phyloP scores from a whole-genome alignment of 441 rosid genomes.

The Pelargonium australe region DNA sequence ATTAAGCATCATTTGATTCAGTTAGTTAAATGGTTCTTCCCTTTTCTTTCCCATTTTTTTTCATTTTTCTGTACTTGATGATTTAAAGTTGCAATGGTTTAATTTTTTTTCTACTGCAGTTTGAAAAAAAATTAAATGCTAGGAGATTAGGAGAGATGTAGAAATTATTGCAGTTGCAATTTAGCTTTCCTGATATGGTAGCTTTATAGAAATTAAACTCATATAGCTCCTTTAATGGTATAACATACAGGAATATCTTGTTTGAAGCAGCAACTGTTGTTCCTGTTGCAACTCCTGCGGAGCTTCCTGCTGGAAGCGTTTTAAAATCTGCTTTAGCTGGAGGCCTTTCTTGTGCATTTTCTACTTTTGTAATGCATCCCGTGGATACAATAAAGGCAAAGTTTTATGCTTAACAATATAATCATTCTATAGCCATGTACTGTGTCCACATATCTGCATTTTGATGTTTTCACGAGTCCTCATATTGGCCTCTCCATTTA shows the following conservation, averaged over 20 bases:
- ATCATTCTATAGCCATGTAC: not conserved
- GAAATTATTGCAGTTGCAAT: not conserved
- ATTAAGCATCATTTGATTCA: not conserved
- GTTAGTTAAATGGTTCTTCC: not conserved
- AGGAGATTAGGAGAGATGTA: not conserved
- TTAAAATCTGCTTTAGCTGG: constrained; percentile 93
- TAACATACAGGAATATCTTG: constrained; percentile 73
- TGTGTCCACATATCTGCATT: not conserved
- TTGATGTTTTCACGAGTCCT: not conserved
- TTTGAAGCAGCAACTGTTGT: constrained; percentile 97
- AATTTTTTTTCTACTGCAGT: not conserved
- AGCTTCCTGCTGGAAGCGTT: constrained; percentile 81
- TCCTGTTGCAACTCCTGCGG: constrained; percentile 92
- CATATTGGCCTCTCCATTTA: not conserved
- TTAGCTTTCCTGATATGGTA: not conserved
- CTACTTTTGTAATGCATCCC: constrained; percentile 80
- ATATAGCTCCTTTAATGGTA: constrained; percentile 9
- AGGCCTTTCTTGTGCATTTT: constrained; percentile 88
- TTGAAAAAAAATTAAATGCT: not conserved
- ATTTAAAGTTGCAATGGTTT: no score
- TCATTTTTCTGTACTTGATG: not conserved
- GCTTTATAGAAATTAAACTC: no score
- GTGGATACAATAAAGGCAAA: constrained; percentile 82
- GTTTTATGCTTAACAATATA: constrained; percentile 16
- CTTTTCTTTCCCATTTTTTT: not conserved